Conservation (phyloP, 2,329 filamentous ascomycete genomes). For the Nigrospora oryzae region DNA sequence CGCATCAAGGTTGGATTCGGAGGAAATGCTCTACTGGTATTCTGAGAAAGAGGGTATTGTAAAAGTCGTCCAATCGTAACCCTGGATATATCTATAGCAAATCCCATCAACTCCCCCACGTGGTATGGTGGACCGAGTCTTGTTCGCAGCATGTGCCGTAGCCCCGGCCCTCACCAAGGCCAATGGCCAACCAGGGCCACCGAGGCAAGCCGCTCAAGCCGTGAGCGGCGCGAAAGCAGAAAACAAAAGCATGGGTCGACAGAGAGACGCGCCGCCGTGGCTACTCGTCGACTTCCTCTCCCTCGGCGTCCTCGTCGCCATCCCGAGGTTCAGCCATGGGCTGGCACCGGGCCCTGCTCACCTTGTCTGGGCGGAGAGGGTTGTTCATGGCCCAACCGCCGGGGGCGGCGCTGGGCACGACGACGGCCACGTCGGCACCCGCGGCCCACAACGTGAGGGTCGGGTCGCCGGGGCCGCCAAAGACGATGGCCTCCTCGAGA, state of each 20-base stretch:
- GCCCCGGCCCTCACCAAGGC: too few relatives aligned
- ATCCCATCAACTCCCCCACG: too few relatives aligned
- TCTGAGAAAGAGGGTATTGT: too few relatives aligned
- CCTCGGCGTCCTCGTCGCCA: conserved; percentile 18
- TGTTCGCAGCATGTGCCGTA: too few relatives aligned
- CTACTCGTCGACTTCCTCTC: conserved; percentile 19
- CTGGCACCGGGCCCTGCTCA: conserved; percentile 2
- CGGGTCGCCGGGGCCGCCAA: conserved; percentile 15
- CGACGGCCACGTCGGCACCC: conserved; percentile 16
- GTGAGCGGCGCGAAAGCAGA: too few relatives aligned
- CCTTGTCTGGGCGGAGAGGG: conserved; percentile 13
- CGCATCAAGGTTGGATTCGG: too few relatives aligned
- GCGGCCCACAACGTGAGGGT: conserved; percentile 20
- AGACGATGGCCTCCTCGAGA: conserved; percentile 15
- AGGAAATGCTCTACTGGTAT: too few relatives aligned
- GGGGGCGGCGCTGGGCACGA: conserved; percentile 9
- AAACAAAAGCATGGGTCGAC: neutral
- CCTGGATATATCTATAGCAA: too few relatives aligned
- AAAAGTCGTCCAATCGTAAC: too few relatives aligned
- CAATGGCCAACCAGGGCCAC: too few relatives aligned
- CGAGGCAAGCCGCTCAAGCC: too few relatives aligned
- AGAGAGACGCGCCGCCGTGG: neutral
- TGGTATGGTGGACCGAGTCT: too few relatives aligned
- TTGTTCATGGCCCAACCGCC: conserved; percentile 17
- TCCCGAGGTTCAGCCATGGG: conserved; percentile 7